Percentiles rank a stretch among this genome's conserved stretches.
These are phyloP conservation scores for Salvia splendens DNA, from an alignment of 257 asterid species.

Conservation along the genomic window DNA sequence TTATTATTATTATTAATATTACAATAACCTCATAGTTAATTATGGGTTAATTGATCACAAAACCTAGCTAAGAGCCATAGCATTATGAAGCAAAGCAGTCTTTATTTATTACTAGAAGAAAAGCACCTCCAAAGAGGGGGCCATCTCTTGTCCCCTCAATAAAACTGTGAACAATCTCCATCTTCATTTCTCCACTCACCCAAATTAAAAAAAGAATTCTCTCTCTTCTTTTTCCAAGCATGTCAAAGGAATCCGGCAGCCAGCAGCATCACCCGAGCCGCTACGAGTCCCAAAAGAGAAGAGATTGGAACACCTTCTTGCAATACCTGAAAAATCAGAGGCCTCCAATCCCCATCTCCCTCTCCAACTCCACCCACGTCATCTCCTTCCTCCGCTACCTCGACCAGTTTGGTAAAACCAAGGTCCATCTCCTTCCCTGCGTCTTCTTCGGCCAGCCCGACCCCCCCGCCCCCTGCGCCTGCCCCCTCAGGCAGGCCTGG, in stretches of 20 bases:
- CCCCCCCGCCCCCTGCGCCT: slow-evolving; percentile 50
- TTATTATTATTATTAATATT: too few species aligned
- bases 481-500: slow-evolving; percentile 56
- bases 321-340: slow-evolving; percentile 49
- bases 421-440: slow-evolving; percentile 53
- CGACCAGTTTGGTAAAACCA: slow-evolving; percentile 58
- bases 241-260: slow-evolving; percentile 31
- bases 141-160: slow-evolving; percentile 51
- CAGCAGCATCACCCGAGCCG: slow-evolving; percentile 43
- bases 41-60: background rate
- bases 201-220: too few species aligned
- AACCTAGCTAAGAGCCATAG: background rate
- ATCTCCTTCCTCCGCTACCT: slow-evolving; percentile 49
- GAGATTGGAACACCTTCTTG: slow-evolving; percentile 54
- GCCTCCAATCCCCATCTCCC: slow-evolving; percentile 39
- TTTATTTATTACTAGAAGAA: slow-evolving; percentile 34
- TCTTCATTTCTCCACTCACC: too few species aligned
- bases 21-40: too few species aligned
- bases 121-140: slow-evolving; percentile 37
- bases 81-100: slow-evolving; percentile 3
- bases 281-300: slow-evolving; percentile 51
- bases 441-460: slow-evolving; percentile 55
- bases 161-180: background rate
- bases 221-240: too few species aligned
- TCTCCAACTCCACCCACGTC: slow-evolving; percentile 46